phyloP scores from a whole-genome alignment of 2,329 filamentous ascomycete species.

The Fusarium decemcellulare region DNA sequence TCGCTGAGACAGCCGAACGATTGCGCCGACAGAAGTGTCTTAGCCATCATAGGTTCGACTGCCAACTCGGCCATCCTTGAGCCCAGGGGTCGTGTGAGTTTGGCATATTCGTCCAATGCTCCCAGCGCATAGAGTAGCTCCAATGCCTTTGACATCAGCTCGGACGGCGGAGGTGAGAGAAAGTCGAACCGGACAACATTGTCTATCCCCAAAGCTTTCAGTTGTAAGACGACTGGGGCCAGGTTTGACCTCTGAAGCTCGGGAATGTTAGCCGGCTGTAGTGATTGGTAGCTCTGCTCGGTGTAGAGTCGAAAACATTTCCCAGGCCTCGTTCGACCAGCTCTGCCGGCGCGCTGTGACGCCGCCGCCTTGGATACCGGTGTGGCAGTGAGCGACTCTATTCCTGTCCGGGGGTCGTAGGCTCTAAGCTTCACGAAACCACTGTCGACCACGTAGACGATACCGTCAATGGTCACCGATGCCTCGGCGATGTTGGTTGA shows the following conservation, averaged over 20 bases:
- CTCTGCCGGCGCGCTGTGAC: conserved; percentile 90
- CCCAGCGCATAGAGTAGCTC: conserved; percentile 91
- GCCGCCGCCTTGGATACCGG: conserved; percentile 92
- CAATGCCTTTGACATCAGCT: conserved; percentile 87
- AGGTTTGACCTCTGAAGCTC: conserved; percentile 95
- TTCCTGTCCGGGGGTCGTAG: conserved; percentile 87
- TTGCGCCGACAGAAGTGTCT: conserved; percentile 82
- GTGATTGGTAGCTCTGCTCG: conserved; percentile 74
- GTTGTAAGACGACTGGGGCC: conserved; percentile 87
- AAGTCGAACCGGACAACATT: conserved; percentile 95
- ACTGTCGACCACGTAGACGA: conserved; percentile 90
- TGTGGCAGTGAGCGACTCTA: conserved; percentile 87
- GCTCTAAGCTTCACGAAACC: conserved; percentile 93
- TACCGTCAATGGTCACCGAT: conserved; percentile 93
- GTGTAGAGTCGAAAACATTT: conserved; percentile 97
- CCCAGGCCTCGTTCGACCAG: conserved; percentile 88
- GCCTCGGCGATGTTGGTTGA: conserved; percentile 98
- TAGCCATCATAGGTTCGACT: conserved; percentile 96
- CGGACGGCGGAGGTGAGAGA: conserved; percentile 85
- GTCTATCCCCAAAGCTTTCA: conserved; percentile 95
- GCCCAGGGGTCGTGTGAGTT: conserved; percentile 90
- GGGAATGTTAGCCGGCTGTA: conserved; percentile 83
- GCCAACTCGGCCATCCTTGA: conserved; percentile 93
- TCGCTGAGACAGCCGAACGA: conserved; percentile 86
- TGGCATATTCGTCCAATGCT: conserved; percentile 90